phyloP scores from a whole-genome alignment of 1,284 basidiomycete genomes.

The Microstroma glucosiphilum region DNA sequence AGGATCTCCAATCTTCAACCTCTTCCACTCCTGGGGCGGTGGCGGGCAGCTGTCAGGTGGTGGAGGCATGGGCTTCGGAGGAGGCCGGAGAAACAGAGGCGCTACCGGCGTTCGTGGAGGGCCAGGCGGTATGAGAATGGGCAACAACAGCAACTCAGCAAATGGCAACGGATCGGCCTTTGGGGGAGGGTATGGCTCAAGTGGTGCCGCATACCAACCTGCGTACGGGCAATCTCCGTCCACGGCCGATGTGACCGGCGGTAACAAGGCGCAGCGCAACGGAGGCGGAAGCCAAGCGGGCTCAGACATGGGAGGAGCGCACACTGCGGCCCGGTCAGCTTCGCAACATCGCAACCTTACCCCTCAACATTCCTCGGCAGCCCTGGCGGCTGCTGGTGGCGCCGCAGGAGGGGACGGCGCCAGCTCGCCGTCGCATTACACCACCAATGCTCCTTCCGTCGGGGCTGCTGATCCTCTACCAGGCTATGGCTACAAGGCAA shows the following conservation, averaged over 20 bases:
- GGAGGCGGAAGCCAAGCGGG: not conserved
- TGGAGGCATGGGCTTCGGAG: constrained; percentile 53
- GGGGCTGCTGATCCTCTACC: constrained; percentile 4
- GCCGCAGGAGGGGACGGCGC: constrained; percentile 14
- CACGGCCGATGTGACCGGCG: constrained; percentile 36
- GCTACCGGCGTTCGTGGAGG: constrained; percentile 15
- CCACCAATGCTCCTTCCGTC: not conserved
- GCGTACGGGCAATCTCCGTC: constrained; percentile 41
- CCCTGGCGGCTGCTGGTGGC: not conserved
- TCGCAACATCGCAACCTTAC: constrained; percentile 3
- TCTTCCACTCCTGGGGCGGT: constrained; percentile 79
- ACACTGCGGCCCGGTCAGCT: too few relatives aligned
- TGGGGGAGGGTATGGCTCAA: constrained; percentile 17
- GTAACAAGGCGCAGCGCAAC: constrained; percentile 8
- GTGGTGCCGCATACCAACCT: constrained; percentile 33
- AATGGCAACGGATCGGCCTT: constrained; percentile 24
- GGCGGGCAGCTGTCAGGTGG: constrained; percentile 75
- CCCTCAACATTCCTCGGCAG: constrained; percentile 6
- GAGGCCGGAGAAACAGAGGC: constrained; percentile 14
- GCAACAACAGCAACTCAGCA: constrained; percentile 18
- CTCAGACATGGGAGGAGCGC: constrained; percentile 6
- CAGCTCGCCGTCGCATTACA: not conserved
- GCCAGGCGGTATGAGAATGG: constrained; percentile 14
- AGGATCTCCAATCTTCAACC: constrained; percentile 70
- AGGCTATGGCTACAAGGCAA: constrained; percentile 62